Base-by-base conservation (phyloP, 2,329 filamentous ascomycete species). In the Botrytis aclada region DNA sequence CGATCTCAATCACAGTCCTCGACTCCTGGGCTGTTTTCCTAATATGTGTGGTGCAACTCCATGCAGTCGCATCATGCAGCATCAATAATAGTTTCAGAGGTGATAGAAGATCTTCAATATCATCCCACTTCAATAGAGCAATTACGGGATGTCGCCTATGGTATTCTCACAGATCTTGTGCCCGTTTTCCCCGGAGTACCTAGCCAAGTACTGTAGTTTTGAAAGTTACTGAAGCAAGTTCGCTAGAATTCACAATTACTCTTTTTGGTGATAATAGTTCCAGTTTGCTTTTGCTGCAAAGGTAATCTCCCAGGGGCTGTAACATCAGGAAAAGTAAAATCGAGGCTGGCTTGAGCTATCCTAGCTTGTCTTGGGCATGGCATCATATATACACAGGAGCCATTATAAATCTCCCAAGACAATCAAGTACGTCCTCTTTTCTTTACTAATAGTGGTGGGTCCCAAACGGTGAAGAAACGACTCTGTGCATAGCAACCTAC, bases 361-460 rank as follows among this genome's bases (percentile, higher is more conserved):
- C 62, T 18, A 47, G 62, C 29, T 64, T 64, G 41, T 64, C 61
- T 64, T 29, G 39, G 61, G 14, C 14, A 43, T 34, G 41, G 39
- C 29, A 47, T 64, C n/a, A 34, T 65, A 65, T 47, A 65, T 65
- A 65, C 62, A 65, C 32, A 47, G 29, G 45, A 34, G 32, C 43
- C 41, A 37, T 45, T 43, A 47, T 18, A 29, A 18, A 25, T 16
- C 43, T 47, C 45, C 5, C 18, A 47, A 47, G 10, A 9, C 1
- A 12, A 65, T 37, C 18, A 8, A 47, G 12, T 47, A 65, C 41
- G 29, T 47, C 62, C 62, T 34, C 20, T 34, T 34, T 34, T 34
- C 62, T 65, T 65, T 47, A 65, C 41, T 47, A 34, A 47, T 22
- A 65, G 29, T 2, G 25, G 56, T 70, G 54, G 67, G 54, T 47